A percentile compares a stretch with the other conserved stretches of the same genome.
These are phyloP conservation scores for Solanum aculeatissimum DNA, from an alignment of 305 asterid genomes.

Conservation along the genomic window DNA sequence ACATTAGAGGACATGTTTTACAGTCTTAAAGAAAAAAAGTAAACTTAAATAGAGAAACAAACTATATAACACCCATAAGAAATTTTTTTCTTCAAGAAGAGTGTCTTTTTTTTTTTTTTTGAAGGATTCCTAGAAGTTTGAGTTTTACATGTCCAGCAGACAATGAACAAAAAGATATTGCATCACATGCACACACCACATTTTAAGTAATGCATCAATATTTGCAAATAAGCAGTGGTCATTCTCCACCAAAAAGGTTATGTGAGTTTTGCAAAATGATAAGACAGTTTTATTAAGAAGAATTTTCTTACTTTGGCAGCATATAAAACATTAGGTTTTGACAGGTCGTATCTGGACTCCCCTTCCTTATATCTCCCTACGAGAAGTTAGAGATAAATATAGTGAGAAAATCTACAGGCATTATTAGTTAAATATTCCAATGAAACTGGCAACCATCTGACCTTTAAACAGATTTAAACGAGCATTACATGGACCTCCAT, in stretches of 20 bases:
- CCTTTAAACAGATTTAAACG: conserved; percentile 74
- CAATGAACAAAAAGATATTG: not conserved
- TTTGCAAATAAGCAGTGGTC: not conserved
- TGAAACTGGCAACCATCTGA: conserved; percentile 1
- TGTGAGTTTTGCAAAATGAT: not conserved
- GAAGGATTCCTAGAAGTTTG: not conserved
- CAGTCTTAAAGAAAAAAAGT: not conserved
- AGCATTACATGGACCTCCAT: conserved; percentile 47
- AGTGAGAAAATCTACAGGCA: not conserved
- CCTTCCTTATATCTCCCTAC: conserved; percentile 80
- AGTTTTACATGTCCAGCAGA: not conserved
- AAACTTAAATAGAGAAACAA: not conserved
- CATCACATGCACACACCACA: not conserved
- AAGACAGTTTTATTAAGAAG: not conserved
- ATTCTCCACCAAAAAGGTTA: not conserved
- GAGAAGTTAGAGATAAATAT: not conserved
- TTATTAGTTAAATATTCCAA: not conserved
- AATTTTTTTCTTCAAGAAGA: not conserved
- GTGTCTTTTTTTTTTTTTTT: not conserved
- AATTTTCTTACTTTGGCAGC: conserved; percentile 49
- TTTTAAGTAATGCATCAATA: not conserved
- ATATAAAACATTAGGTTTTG: conserved; percentile 29
- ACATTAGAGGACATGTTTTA: not conserved
- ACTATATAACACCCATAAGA: not conserved
- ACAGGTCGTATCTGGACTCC: conserved; percentile 74